Evolutionary conservation across 139 green algal species (phyloP).

Genomic region (Picochlorum sp.): DNA sequence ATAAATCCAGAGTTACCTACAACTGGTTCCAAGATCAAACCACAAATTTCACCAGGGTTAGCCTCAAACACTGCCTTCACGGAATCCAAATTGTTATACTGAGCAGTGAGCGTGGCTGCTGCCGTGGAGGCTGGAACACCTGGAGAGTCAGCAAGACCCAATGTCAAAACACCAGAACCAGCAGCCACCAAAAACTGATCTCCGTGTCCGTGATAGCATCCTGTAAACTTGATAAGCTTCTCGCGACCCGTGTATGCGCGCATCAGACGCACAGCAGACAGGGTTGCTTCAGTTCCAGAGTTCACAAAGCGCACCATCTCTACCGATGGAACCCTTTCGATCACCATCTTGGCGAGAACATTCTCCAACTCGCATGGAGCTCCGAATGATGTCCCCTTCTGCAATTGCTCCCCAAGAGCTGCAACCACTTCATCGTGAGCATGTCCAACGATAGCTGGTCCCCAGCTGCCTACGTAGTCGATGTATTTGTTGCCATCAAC

Average conservation of each 20-base stretch:
- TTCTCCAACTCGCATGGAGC: constrained; percentile 97
- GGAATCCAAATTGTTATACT: constrained; percentile 63
- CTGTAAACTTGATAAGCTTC: constrained; percentile 98
- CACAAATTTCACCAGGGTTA: constrained; percentile 94
- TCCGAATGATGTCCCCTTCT: constrained; percentile 96
- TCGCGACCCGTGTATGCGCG: constrained; percentile 91
- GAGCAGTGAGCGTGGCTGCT: constrained; percentile 45
- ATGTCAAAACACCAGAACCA: constrained; percentile 85
- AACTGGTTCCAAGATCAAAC: constrained; percentile 97
- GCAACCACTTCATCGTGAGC: constrained; percentile 92
- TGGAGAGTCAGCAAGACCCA: constrained; percentile 96
- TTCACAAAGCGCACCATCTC: constrained; percentile 99
- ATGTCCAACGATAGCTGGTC: constrained; percentile 90
- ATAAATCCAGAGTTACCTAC: constrained; percentile 99
- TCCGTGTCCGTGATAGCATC: constrained; percentile 98
- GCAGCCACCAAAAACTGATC: constrained; percentile 94
- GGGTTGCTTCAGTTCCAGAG: constrained; percentile 95
- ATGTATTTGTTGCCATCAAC: constrained; percentile 86
- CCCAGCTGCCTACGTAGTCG: constrained; percentile 97
- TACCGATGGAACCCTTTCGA: constrained; percentile 88
- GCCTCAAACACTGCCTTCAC: constrained; percentile 72
- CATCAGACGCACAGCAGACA: constrained; percentile 96
- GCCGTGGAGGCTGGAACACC: constrained; percentile 61
- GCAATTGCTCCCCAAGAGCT: constrained; percentile 75
- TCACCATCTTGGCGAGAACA: constrained; percentile 90